Evolutionary conservation across 176 grass and related monocot genomes (phyloP), one percentile per base, ranked within the genome.

Genomic region (Tillandsia leiboldiana): DNA sequence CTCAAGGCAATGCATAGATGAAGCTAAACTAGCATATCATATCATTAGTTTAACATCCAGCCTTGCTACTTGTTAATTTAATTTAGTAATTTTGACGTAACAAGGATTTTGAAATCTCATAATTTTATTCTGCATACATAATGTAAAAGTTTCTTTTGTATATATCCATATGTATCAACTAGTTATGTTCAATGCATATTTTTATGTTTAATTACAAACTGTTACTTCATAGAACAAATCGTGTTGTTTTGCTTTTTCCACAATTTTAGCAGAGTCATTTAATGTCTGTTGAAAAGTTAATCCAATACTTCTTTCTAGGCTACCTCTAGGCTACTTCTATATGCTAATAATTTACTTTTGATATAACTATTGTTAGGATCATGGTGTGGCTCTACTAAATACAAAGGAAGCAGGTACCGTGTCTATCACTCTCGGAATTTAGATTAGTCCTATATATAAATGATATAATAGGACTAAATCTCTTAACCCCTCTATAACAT

Each of bases 1-100:
- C 70, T 97, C 94, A 76, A 90, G 86, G 69, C 86, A 90, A 70
- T 97, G 94, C 75, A 54, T 63, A 76, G 89, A 97, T 80, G 94
- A 97, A 90, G 81, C 79, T 83, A 86, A 97, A 83, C 66, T 97
- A 67, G 89, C 84, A 15, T 86, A 97, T 23, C 84, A 90, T 85
- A 63, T 97, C 90, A 82, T 92, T 70, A 86, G 94, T 68, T 83
- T 97, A 75, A 92, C 89, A 48, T 75, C 51, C 59, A 92, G 82
- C 72, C 94, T 97, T 77, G 89, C 86, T 52, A 90, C 49, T 73
- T 97, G 86, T 77, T 83, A 78, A 69, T 97, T 87, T 75, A 87
- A 89, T 86, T 67, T 59, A 64, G 78, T 80, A 59, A 63, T 3
- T 51, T 56, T 48, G 27, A 18, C 9, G 15, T 10, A 18, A 8